These are phyloP conservation scores for Podospora pseudocomata DNA, from an alignment of 495 filamentous ascomycete genomes.

Conservation along the genomic window DNA sequence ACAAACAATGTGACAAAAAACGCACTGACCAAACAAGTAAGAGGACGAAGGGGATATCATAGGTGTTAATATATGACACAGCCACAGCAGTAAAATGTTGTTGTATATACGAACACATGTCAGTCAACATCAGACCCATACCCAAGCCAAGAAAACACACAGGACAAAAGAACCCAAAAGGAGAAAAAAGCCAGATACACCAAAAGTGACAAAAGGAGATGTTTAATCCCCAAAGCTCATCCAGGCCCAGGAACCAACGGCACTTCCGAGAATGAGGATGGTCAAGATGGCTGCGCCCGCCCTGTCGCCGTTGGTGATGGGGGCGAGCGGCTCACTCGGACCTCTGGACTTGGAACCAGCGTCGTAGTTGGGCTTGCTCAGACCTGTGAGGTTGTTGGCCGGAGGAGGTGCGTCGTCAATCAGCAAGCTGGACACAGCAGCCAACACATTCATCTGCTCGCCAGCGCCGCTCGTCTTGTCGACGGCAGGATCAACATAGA, in stretches of 20 bases:
- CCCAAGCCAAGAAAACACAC: neutral
- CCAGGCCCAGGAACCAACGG: constrained; percentile 24
- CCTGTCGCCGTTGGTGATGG: constrained; percentile 28
- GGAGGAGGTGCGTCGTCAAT: constrained; percentile 28
- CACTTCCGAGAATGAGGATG: constrained; percentile 23
- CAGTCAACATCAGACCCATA: neutral
- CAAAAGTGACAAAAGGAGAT: neutral
- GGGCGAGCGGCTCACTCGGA: constrained; percentile 4
- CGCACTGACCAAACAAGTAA: neutral
- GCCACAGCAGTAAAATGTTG: neutral
- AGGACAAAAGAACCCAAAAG: constrained; percentile 2
- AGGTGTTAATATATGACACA: neutral
- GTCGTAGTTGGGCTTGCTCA: constrained; percentile 25
- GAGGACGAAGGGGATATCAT: constrained; percentile 2
- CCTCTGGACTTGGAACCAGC: constrained; percentile 23
- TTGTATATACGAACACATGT: neutral
- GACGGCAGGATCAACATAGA: constrained; percentile 64
- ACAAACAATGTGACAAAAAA: neutral
- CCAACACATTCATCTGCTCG: constrained; percentile 65
- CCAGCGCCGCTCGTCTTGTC: constrained; percentile 60
- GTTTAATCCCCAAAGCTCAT: constrained; percentile 33
- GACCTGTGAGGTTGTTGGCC: constrained; percentile 27
- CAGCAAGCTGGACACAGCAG: constrained; percentile 56
- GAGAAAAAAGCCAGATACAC: neutral
- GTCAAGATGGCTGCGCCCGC: constrained; percentile 32